Evolutionary conservation across 2,329 filamentous ascomycete genomes (phyloP).

Genomic region (Trichoderma arundinaceum): DNA sequence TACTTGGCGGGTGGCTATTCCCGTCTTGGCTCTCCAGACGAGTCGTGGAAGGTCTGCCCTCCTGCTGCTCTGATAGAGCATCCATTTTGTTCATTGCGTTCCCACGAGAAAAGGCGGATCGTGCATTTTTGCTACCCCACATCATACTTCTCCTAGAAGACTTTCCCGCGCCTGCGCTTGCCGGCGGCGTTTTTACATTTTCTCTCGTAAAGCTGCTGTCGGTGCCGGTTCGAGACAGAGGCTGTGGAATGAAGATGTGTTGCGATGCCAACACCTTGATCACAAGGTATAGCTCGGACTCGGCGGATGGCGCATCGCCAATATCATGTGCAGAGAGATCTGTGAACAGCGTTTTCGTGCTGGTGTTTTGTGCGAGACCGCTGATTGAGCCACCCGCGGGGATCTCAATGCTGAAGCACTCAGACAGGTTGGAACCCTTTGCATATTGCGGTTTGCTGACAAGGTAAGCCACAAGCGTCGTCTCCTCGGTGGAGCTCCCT

Average conservation of each 20-base stretch:
- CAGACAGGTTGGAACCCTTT: constrained; percentile 72
- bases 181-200: constrained; percentile 54
- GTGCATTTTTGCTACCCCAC: constrained; percentile 67
- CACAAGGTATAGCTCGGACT: constrained; percentile 80
- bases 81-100: constrained; percentile 58
- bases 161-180: constrained; percentile 57
- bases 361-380: constrained; percentile 66
- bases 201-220: constrained; percentile 53
- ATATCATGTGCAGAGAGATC: constrained; percentile 81
- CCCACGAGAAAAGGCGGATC: constrained; percentile 60
- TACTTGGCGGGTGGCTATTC: constrained; percentile 54
- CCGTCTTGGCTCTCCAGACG: constrained; percentile 54
- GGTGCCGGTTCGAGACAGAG: constrained; percentile 58
- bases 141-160: constrained; percentile 68
- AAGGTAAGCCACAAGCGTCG: constrained; percentile 77
- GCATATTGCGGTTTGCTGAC: constrained; percentile 72
- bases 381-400: constrained; percentile 74
- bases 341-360: constrained; percentile 84
- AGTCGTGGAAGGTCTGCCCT: constrained; percentile 47
- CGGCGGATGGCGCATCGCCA: constrained; percentile 64
- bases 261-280: constrained; percentile 74
- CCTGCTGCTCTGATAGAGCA: constrained; percentile 59
- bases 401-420: constrained; percentile 80
- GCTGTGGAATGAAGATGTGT: constrained; percentile 53
- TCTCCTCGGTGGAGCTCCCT: constrained; percentile 75